phyloP scores from a whole-genome alignment of 2,329 filamentous ascomycete genomes.

The Plenodomus lindquistii region DNA sequence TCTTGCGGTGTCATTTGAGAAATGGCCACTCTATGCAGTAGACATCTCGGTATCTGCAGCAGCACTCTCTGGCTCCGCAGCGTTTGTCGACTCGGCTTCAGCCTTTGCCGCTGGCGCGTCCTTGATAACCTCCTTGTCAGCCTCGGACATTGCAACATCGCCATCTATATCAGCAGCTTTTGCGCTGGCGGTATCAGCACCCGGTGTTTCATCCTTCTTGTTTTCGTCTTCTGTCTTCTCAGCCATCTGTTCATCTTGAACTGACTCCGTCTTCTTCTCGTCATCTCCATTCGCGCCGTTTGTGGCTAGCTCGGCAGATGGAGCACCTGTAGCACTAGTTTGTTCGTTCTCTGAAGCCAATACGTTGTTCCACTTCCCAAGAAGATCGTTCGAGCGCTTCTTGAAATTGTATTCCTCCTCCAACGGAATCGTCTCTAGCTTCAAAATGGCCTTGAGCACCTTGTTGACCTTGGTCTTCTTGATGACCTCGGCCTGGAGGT shows the following conservation, averaged over 20 bases:
- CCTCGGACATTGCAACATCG: slow-evolving; percentile 33
- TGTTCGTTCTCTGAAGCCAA: slow-evolving; percentile 51
- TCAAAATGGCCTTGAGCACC: slow-evolving; percentile 91
- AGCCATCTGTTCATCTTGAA: slow-evolving; percentile 36
- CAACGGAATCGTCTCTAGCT: slow-evolving; percentile 74
- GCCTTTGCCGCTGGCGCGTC: slow-evolving; percentile 22
- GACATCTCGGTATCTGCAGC: slow-evolving; percentile 7
- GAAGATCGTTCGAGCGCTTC: slow-evolving; percentile 73
- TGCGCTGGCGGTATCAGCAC: slow-evolving; percentile 23
- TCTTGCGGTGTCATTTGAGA: not conserved
- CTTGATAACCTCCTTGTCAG: slow-evolving; percentile 21
- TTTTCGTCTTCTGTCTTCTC: slow-evolving; percentile 37
- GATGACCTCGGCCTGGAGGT: slow-evolving; percentile 88
- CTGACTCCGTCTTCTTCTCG: slow-evolving; percentile 45
- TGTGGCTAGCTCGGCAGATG: slow-evolving; percentile 26
- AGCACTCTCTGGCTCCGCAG: slow-evolving; percentile 11
- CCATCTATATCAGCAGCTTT: slow-evolving; percentile 22
- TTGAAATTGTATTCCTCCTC: slow-evolving; percentile 93
- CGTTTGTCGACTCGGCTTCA: slow-evolving; percentile 14
- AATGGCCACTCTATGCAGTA: slow-evolving; percentile 2
- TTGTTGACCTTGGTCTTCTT: slow-evolving; percentile 97
- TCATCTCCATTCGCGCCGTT: slow-evolving; percentile 45
- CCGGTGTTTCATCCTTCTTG: slow-evolving; percentile 27
- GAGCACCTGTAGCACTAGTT: slow-evolving; percentile 12
- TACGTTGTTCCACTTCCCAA: slow-evolving; percentile 88